Evolutionary conservation across 2,329 filamentous ascomycete genomes (phyloP), one percentile per base, ranked within the genome.

Genomic region (Diplodia scrobiculata): DNA sequence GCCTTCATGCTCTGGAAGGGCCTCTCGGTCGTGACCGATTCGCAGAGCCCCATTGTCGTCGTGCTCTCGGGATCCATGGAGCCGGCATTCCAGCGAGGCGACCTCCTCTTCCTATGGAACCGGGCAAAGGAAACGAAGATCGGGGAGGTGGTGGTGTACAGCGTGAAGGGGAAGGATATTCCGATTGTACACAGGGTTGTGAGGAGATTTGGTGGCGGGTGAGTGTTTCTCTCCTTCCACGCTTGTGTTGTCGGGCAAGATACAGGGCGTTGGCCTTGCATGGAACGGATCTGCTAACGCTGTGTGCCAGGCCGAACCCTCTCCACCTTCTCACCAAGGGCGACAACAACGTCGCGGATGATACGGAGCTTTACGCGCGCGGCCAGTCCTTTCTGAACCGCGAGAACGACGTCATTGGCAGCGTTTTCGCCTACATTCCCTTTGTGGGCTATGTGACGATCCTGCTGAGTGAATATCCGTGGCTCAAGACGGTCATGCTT

Each of bases 371-470:
- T 19, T 97, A 97, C 77, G 93, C 95, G 2, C 82, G 83, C 47
- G 91, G 90, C 19, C 94, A 99, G 79, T 91, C 91, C 74, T 96
- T 91, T 76, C 84, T 99, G 53, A 88, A 90, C 76, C 86, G 95
- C 67, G 79, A 83, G 70, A 86, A 90, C 75, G 94, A 98, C 75
- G 93, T 99, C 66, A 91, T 99, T 66, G 95, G 95, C 53, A 96
- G 91, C 71, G 95, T 98, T 6, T 83, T 95, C 11, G 95, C 86
- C 45, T 99, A 96, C 77, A 88, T 98, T 66, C 95, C 95, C 0
- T 96, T 95, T 73, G 92, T 98, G 14, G 95, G 95, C 70, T 98
- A 98, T 75, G 93, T 98, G 53, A 99, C 95, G 1, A 99, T 99
- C 72, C 83, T 98, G 78, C 83, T 99, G 69, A 95, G 91, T 69